Conservation (phyloP, 495 filamentous ascomycete genomes). For the Peziza echinospora region DNA sequence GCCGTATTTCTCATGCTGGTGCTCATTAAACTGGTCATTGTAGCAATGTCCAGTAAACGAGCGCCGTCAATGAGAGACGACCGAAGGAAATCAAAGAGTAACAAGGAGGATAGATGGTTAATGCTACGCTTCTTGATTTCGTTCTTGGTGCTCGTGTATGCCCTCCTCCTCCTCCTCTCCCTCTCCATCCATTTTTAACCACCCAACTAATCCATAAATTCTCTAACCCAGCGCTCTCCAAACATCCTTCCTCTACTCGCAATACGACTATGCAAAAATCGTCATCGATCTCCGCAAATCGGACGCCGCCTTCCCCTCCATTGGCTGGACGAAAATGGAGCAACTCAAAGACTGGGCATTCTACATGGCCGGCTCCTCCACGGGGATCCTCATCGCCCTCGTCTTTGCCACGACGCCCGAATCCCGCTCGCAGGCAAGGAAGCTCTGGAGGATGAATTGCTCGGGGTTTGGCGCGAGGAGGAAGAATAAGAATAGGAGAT, state of each 20-base stretch:
- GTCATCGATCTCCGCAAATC: constrained; percentile 1
- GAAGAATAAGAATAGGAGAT: too few relatives aligned
- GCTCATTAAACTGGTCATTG: constrained; percentile 3
- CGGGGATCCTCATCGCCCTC: constrained; percentile 12
- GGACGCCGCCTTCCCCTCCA: constrained; percentile 1
- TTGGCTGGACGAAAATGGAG: constrained; percentile 7
- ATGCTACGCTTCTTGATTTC: constrained; percentile 10
- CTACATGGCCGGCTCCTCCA: constrained; percentile 12
- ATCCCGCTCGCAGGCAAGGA: constrained; percentile 4
- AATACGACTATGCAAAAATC: constrained; percentile 5
- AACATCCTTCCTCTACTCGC: constrained; percentile 13
- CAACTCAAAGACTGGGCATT: constrained; percentile 14
- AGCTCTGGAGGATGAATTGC: constrained; percentile 1
- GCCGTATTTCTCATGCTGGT: constrained; percentile 13
- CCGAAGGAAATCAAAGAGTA: background rate
- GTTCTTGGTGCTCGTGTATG: constrained; percentile 9
- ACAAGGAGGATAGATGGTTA: constrained; percentile 10
- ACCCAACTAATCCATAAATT: background rate
- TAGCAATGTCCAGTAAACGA: constrained; percentile 8
- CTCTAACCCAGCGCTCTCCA: constrained; percentile 5
- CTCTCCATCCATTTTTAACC: background rate
- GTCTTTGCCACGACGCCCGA: constrained; percentile 12
- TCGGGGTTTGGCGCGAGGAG: background rate
- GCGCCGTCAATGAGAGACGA: background rate
- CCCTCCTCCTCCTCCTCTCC: background rate